Conservation (phyloP, 192 early-diverging fungal species). For the Rhizophlyctis rosea region DNA sequence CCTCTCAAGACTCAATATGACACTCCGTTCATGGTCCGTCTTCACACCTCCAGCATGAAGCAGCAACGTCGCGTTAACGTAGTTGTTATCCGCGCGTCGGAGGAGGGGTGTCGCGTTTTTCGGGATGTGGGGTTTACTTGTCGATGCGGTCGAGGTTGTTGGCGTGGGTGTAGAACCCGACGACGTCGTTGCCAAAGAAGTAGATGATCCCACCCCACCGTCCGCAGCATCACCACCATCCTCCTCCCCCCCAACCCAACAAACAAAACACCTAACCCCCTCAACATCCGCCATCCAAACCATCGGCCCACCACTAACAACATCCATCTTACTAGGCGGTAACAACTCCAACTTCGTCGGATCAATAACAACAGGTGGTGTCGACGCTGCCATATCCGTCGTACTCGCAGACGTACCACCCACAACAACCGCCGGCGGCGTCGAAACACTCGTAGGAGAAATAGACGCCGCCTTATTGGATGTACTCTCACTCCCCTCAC, state of each 20-base stretch:
- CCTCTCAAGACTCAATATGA: conserved; percentile 82
- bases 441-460: too few relatives aligned
- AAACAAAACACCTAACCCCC: conserved; percentile 18
- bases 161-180: neutral
- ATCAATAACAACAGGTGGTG: conserved; percentile 25
- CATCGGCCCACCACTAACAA: conserved; percentile 1
- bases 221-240: conserved; percentile 2
- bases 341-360: conserved; percentile 8
- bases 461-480: too few relatives aligned
- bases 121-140: neutral
- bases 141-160: neutral
- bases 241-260: conserved; percentile 11
- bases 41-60: conserved; percentile 83
- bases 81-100: conserved; percentile 76
- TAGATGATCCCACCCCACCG: neutral
- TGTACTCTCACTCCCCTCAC: too few relatives aligned
- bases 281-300: conserved; percentile 26
- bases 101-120: conserved; percentile 46
- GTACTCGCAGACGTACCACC: too few relatives aligned
- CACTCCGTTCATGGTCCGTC: conserved; percentile 78
- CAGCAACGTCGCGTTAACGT: conserved; percentile 82
- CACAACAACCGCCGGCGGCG: too few relatives aligned
- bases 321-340: conserved; percentile 13
- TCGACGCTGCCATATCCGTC: too few relatives aligned
- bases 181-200: neutral